Conservation (phyloP, 352 stramenopile species). For the Phytophthora sansomeana region DNA sequence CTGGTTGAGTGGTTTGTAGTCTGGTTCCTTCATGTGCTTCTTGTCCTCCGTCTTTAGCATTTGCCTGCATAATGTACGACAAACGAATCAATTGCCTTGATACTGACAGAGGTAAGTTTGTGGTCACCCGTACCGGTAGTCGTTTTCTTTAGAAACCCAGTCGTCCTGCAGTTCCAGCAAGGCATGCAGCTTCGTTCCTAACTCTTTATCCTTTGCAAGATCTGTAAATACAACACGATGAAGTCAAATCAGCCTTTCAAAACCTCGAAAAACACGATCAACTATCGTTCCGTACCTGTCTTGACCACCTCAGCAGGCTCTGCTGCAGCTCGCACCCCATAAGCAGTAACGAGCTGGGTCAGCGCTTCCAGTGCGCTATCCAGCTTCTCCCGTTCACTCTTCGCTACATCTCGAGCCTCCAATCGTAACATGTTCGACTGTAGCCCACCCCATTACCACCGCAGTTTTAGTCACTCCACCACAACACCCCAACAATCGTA, state of each 20-base stretch:
- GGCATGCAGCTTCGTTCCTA: constrained; percentile 59
- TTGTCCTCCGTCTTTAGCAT: constrained; percentile 93
- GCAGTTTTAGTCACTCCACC: background rate
- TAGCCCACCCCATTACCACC: background rate
- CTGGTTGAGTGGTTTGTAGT: constrained; percentile 76
- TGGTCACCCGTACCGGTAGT: constrained; percentile 64
- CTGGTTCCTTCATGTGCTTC: constrained; percentile 80
- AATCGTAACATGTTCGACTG: constrained; percentile 89
- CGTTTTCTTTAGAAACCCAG: constrained; percentile 88
- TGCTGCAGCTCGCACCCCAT: constrained; percentile 39
- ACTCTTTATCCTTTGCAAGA: constrained; percentile 61
- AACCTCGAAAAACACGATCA: background rate
- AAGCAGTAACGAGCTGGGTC: constrained; percentile 46
- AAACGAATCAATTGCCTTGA: constrained; percentile 3
- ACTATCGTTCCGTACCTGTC: constrained; percentile 46
- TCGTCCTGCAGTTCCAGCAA: constrained; percentile 71
- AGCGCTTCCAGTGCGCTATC: constrained; percentile 51
- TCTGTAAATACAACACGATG: constrained; percentile 33
- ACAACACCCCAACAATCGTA: background rate
- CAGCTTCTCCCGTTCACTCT: constrained; percentile 61
- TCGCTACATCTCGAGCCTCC: constrained; percentile 77
- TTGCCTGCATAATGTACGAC: constrained; percentile 50
- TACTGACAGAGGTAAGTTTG: background rate
- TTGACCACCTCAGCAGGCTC: constrained; percentile 64
- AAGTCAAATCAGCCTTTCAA: background rate